Evolutionary conservation across 441 rosid species (phyloP), one percentile per base, ranked within the genome.

Genomic region (Croton setiger): DNA sequence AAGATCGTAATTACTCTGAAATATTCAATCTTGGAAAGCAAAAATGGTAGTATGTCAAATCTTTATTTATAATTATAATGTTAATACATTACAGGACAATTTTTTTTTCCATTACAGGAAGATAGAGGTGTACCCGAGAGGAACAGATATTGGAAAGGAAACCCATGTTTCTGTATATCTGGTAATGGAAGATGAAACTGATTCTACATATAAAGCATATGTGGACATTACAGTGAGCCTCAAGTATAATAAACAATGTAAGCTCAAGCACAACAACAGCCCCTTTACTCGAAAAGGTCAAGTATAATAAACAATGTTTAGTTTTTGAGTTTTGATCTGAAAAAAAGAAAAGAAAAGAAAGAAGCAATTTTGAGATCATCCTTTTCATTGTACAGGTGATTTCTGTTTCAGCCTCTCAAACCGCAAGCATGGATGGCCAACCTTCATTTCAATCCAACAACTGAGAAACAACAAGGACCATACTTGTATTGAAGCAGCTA

Each of bases 231-330:
- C 79, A 2, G 52, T 84, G 68, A 72, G 83, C 31, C 61, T 84
- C 48, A 43, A 60, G 51, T 76, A 80, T 67, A 8, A 39, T 5
- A n/a, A n/a, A n/a, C 86, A 84, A 44, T 10, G 31, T 36, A 64
- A 69, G 13, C 69, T 63, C 60, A 66, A 74, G 52, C 79, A 27
- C 2, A 27, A 27, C 31, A 27, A 27, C 31, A 1, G 2, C 31
- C 31, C 84, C 80, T 64, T 75, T 43, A 67, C 70, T 20, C 85
- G 76, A 13, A 86, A 80, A 79, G 88, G 96, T 86, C 17, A 43
- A 62, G 21, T 39, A 39, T 39, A 39, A 39, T 5, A 6, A 7
- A 39, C 8, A 39, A 6, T 39, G 7, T 1, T 39, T 5, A 9
- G 43, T 39, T 5, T 39, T 5, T 1, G 4, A 39, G 31, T 27